phyloP scores from a whole-genome alignment of 768 basidiomycete species.

The Kwoniella sp. region DNA sequence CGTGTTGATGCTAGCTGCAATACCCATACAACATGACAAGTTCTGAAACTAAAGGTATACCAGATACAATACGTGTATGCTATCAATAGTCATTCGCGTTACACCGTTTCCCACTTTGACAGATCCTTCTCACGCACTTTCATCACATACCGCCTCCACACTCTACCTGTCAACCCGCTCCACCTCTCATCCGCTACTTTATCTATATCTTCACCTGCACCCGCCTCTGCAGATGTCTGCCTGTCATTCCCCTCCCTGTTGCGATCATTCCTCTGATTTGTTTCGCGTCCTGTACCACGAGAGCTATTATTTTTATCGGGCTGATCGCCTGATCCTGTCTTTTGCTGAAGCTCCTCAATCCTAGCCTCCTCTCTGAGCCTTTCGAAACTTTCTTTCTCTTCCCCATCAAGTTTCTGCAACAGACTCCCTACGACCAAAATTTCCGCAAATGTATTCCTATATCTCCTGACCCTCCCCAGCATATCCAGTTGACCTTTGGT shows the following conservation, averaged over 20 bases:
- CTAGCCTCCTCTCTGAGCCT: conserved; percentile 25
- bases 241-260: not conserved
- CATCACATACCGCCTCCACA: conserved; percentile 23
- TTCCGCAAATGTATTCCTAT: conserved; percentile 52
- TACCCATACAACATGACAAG: too few species aligned
- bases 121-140: conserved; percentile 24
- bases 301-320: not conserved
- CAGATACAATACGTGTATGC: not conserved
- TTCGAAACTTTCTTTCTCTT: conserved; percentile 45
- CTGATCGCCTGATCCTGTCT: not conserved
- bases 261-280: not conserved
- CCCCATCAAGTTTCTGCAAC: conserved; percentile 49
- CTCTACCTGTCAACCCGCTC: conserved; percentile 24
- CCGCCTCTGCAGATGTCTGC: not conserved
- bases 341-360: not conserved
- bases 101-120: conserved; percentile 8
- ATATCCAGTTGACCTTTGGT: conserved; percentile 23
- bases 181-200: conserved; percentile 25
- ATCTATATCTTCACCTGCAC: conserved; percentile 17
- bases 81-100: not conserved
- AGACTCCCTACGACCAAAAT: conserved; percentile 47
- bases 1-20: too few species aligned
- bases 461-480: conserved; percentile 29
- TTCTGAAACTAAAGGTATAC: too few species aligned
- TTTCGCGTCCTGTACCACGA: too few species aligned